phyloP scores from a whole-genome alignment of 768 basidiomycete genomes.

The Tricholoma matsutake region DNA sequence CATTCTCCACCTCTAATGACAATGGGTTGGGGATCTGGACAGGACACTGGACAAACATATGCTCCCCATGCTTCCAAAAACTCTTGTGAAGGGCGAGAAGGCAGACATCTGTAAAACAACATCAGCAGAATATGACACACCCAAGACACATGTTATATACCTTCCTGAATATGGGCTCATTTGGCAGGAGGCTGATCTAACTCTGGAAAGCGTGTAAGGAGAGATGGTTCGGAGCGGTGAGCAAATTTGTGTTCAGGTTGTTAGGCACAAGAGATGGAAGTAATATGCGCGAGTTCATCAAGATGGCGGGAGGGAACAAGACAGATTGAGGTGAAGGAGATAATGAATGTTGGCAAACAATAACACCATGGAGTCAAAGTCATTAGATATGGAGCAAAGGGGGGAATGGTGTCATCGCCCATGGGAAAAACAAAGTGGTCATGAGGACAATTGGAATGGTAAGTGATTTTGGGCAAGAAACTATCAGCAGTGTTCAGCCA shows the following conservation, averaged over 20 bases:
- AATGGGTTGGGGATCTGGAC: too few relatives aligned
- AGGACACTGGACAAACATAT: background rate
- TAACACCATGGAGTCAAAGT: too few relatives aligned
- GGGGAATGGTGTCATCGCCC: too few relatives aligned
- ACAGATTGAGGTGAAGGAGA: too few relatives aligned
- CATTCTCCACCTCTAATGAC: background rate
- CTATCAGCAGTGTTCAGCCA: too few relatives aligned
- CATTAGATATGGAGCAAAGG: too few relatives aligned
- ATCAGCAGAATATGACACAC: background rate
- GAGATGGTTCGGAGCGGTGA: background rate
- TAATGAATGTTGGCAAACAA: too few relatives aligned
- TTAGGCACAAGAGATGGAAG: background rate
- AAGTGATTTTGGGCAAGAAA: too few relatives aligned
- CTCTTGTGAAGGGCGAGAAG: background rate
- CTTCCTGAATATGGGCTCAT: background rate
- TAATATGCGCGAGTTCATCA: too few relatives aligned
- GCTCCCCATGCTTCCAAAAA: background rate
- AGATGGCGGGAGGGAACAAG: too few relatives aligned
- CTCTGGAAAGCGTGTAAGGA: background rate
- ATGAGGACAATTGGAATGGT: too few relatives aligned
- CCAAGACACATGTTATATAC: background rate
- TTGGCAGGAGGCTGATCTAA: background rate
- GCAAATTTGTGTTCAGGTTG: background rate
- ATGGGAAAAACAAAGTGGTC: too few relatives aligned
- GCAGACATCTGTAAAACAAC: background rate